Percentiles rank a stretch among this genome's conserved stretches.
Conservation (phyloP, 2,329 filamentous ascomycete genomes). For the Aspergillus bombycis region DNA sequence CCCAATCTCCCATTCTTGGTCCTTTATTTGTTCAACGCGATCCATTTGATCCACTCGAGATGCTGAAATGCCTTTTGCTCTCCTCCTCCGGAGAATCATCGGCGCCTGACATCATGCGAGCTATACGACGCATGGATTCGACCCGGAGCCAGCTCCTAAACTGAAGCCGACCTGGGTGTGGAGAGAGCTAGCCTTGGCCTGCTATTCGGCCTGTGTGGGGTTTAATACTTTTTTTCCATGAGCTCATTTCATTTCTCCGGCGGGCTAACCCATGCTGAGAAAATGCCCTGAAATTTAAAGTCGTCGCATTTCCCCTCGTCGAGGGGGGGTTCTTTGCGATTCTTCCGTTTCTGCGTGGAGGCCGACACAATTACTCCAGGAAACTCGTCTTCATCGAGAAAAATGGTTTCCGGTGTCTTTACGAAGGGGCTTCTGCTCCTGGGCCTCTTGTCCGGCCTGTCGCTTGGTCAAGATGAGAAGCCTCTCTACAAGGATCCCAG, state of each 20-base stretch:
- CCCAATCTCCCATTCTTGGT: not conserved
- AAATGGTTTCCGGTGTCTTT: constrained; percentile 23
- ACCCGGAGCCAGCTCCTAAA: not conserved
- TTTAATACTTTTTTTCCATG: not conserved
- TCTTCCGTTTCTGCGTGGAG: not conserved
- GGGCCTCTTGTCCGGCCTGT: constrained; percentile 25
- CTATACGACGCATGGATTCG: not conserved
- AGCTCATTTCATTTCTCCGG: not conserved
- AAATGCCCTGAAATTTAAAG: not conserved
- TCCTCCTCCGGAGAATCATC: not conserved
- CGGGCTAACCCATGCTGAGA: not conserved
- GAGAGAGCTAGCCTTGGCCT: not conserved
- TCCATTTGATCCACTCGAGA: not conserved
- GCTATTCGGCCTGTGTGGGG: not conserved
- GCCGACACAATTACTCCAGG: not conserved
- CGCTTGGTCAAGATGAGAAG: constrained; percentile 19
- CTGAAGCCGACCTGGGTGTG: not conserved
- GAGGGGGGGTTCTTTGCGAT: not conserved
- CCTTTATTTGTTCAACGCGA: not conserved
- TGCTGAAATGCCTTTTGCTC: too few relatives aligned
- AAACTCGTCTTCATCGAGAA: not conserved
- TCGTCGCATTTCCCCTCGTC: not conserved
- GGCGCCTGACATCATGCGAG: not conserved
- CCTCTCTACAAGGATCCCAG: constrained; percentile 64
- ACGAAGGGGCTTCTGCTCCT: constrained; percentile 30